Evolutionary conservation across 2,329 filamentous ascomycete genomes (phyloP).

Genomic region (Grosmannia penicillata): DNA sequence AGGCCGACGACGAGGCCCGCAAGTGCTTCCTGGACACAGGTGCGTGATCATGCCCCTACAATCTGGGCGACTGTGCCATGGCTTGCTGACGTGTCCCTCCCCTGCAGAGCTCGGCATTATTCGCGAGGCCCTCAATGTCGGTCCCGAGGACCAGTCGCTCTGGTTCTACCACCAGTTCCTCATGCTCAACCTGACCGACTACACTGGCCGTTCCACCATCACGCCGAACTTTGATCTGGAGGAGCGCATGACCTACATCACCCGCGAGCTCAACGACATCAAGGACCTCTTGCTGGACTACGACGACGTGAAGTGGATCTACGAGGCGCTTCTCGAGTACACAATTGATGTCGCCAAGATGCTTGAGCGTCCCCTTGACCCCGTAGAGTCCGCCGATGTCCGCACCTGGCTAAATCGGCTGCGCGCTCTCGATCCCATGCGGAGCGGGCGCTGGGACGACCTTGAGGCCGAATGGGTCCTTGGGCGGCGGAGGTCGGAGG

Average conservation of each 20-base stretch:
- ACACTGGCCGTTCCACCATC: conserved; percentile 38
- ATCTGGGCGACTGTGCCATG: too few relatives aligned
- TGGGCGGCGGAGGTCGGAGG: neutral
- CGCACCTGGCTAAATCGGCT: conserved; percentile 48
- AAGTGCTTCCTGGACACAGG: conserved; percentile 57
- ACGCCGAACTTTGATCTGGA: conserved; percentile 44
- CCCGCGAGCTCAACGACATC: conserved; percentile 59
- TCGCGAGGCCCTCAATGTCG: conserved; percentile 66
- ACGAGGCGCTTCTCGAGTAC: conserved; percentile 71
- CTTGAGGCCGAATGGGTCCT: conserved; percentile 29
- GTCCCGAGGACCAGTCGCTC: conserved; percentile 85
- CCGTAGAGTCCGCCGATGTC: conserved; percentile 30
- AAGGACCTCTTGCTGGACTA: conserved; percentile 49
- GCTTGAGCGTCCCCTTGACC: conserved; percentile 24
- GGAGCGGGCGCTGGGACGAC: conserved; percentile 63
- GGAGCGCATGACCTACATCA: conserved; percentile 52
- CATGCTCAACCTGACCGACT: conserved; percentile 50
- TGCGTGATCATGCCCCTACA: too few relatives aligned
- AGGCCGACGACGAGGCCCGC: conserved; percentile 47
- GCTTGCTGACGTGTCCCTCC: too few relatives aligned
- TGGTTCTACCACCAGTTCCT: conserved; percentile 96
- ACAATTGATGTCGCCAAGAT: conserved; percentile 43
- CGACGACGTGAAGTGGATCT: conserved; percentile 60
- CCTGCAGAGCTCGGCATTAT: conserved; percentile 60
- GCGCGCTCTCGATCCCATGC: conserved; percentile 56